Evolutionary conservation across 257 asterid species (phyloP), one percentile per base, ranked within the genome.

Genomic region (Striga asiatica): DNA sequence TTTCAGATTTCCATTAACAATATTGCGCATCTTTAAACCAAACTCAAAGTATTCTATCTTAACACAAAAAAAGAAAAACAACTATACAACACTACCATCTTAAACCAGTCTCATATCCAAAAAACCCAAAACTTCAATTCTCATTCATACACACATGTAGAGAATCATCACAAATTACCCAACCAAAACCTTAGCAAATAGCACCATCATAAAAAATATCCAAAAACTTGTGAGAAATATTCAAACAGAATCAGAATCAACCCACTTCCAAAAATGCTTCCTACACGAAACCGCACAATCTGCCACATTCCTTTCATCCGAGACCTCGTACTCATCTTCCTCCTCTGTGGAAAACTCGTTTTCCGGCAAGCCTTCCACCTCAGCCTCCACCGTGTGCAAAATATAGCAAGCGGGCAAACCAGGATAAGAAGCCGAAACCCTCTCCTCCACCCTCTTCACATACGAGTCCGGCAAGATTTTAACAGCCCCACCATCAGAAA

Each of bases 231-330:
- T n/a, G 18, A 17, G 20, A 10, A 21, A 21, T 8, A 19, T 66
- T 74, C 78, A 71, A 66, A 79, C 24, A 35, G 74, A 79, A 71
- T 68, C 64, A 11, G 71, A 53, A 69, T 82, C 88, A 57, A 84
- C 75, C 99, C 97, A 92, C 73, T 76, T 82, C 99, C 99, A 92
- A 51, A 69, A 82, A 79, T 92, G 99, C 66, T 79, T 84, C 64
- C 61, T 88, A 76, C 99, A 88, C 0, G 84, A 81, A 62, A 92
- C 83, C 2, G 98, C 98, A 24, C 71, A 73, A 39, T 75, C 77
- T 0, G 82, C 88, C 12, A 68, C 37, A 46, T 51, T 56, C 61
- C 60, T 72, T 55, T 50, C 82, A 4, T 69, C 62, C 55, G 59
- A 71, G 31, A 50, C 78, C 21, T 66, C 83, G 18, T 88, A 88